A percentile compares a stretch with the other conserved stretches of the same genome.
Evolutionary conservation across 106 monocot species (phyloP).

Genomic region (Allium fistulosum): DNA sequence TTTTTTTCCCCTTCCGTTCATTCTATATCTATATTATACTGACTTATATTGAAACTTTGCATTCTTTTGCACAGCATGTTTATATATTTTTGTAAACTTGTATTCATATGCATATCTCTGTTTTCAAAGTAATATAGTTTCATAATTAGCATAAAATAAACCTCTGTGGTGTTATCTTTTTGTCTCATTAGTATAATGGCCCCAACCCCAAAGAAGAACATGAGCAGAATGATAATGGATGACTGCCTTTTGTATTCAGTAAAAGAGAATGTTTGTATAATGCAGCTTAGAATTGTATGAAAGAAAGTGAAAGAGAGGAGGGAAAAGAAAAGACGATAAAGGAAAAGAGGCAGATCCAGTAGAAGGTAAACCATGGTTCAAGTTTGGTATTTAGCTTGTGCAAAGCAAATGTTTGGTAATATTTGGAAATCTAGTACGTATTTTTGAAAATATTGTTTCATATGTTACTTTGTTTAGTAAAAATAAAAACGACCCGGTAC

Average conservation of each 20-base stretch:
- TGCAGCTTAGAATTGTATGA: slow-evolving; percentile 13
- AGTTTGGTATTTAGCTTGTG: slow-evolving; percentile 29
- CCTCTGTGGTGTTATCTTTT: background rate
- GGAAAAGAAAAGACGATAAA: slow-evolving; percentile 17
- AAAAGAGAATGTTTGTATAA: slow-evolving; percentile 46
- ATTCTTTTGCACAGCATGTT: too few species aligned
- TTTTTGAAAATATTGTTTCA: too few species aligned
- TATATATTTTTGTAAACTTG: too few species aligned
- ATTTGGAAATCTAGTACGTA: too few species aligned
- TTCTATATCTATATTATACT: background rate
- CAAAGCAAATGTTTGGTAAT: too few species aligned
- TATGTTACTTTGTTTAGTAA: too few species aligned
- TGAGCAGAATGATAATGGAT: slow-evolving; percentile 15
- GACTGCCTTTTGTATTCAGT: slow-evolving; percentile 36
- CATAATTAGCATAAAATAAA: background rate
- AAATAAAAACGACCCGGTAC: too few species aligned
- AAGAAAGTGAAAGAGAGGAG: slow-evolving; percentile 37
- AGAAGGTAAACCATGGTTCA: slow-evolving; percentile 31
- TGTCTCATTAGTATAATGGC: background rate
- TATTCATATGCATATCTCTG: background rate
- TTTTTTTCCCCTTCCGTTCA: background rate
- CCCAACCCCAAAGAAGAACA: slow-evolving; percentile 10
- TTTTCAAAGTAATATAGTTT: background rate
- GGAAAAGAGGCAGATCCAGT: slow-evolving; percentile 16
- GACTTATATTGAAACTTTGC: background rate